Percentiles rank a stretch among this genome's conserved stretches.
phyloP scores from a whole-genome alignment of 2,329 filamentous ascomycete genomes.

The Fusarium domesticum region DNA sequence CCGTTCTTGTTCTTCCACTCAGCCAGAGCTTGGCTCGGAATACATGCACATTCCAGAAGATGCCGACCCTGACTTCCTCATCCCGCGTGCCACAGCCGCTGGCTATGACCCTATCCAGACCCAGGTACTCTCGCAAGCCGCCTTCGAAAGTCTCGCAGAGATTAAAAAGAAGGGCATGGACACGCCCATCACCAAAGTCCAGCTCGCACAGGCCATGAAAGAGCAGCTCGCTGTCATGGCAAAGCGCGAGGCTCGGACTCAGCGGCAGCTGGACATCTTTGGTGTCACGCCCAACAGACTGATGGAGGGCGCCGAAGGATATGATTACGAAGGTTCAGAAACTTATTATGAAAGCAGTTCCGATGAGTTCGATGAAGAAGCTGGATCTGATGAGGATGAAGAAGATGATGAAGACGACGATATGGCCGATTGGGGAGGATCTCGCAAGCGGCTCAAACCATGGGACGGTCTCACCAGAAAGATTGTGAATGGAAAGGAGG shows the following conservation, averaged over 20 bases:
- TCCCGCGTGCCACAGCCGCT: not conserved
- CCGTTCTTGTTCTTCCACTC: not conserved
- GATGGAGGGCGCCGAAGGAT: constrained; percentile 1
- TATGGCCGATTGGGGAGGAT: constrained; percentile 8
- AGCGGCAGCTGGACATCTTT: constrained; percentile 7
- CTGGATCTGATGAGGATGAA: constrained; percentile 1
- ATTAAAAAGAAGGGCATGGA: not conserved
- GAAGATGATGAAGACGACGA: constrained; percentile 10
- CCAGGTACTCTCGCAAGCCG: not conserved
- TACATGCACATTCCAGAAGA: not conserved
- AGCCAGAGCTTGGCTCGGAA: not conserved
- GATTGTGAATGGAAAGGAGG: constrained; percentile 32
- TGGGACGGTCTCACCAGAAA: constrained; percentile 24
- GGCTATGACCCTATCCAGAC: not conserved
- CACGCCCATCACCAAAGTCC: not conserved
- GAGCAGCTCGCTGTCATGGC: constrained; percentile 1
- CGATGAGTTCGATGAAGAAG: constrained; percentile 3
- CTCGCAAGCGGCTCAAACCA: constrained; percentile 32
- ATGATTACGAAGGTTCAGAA: too few relatives aligned
- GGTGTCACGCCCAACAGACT: constrained; percentile 7
- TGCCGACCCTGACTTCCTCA: not conserved
- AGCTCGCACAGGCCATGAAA: constrained; percentile 5
- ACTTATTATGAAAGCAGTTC: too few relatives aligned
- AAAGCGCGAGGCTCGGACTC: constrained; percentile 8
- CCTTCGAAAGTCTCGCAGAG: not conserved